Evolutionary conservation across 805 yeast genomes (phyloP).

Genomic region (Candida jianshihensis): DNA sequence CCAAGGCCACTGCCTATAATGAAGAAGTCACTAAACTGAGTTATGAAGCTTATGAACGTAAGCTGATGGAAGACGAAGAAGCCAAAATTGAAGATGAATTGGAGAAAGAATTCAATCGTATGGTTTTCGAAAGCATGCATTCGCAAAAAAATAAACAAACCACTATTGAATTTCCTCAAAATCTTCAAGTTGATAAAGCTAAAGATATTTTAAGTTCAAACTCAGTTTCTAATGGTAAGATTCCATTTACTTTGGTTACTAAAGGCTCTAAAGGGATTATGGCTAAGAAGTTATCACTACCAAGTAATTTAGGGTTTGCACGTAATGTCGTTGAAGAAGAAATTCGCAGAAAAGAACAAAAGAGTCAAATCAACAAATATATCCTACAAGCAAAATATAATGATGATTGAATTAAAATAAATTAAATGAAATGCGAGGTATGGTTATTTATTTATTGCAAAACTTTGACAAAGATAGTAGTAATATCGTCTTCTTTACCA

Average conservation of each 20-base stretch:
- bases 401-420: conserved; percentile 9
- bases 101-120: conserved; percentile 47
- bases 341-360: conserved; percentile 43
- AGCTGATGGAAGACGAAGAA: conserved; percentile 34
- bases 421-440: neutral
- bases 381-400: conserved; percentile 36
- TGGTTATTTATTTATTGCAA: conserved; percentile 3
- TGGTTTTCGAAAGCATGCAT: conserved; percentile 46
- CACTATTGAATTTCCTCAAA: conserved; percentile 12
- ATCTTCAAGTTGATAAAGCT: conserved; percentile 17
- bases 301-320: conserved; percentile 48
- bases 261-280: conserved; percentile 42
- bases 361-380: conserved; percentile 48
- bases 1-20: too few relatives aligned
- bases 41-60: conserved; percentile 32
- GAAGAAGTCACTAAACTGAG: conserved; percentile 27
- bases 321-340: conserved; percentile 44
- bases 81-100: conserved; percentile 41
- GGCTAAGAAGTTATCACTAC: conserved; percentile 41
- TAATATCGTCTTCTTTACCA: conserved; percentile 94
- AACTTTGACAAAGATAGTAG: conserved; percentile 61
- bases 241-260: conserved; percentile 49
- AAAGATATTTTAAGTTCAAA: neutral
- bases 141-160: conserved; percentile 12
- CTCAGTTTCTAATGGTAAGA: conserved; percentile 4